Evolutionary conservation across 2,329 filamentous ascomycete genomes (phyloP), one percentile per base, ranked within the genome.

Genomic region (Helotiales sp.): DNA sequence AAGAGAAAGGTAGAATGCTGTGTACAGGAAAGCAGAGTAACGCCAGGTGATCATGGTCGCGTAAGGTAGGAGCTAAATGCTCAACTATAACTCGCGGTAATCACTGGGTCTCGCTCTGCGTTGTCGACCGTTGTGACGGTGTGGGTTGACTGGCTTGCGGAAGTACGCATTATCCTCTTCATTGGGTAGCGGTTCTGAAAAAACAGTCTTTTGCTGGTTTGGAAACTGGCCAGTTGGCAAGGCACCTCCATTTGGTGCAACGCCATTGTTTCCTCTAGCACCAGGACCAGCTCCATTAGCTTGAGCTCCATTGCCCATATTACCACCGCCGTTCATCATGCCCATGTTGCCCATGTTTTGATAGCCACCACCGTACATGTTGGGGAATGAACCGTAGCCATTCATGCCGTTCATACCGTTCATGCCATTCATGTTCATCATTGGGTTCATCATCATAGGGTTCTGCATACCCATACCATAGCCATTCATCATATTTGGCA

Each of bases 151-250:
- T 0, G 96, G 96, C 79, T 97, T 95, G 66, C 96, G 88, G 78
- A 98, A 96, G 80, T 99, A 99, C 6, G 96, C 92, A 68, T 93
- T 93, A 66, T 97, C 93, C 64, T 96, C 93, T 70, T 88, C 88
- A 66, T 86, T 89, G 1, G 85, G 85, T 67, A 83, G 81, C 13
- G 84, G 83, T 20, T 83, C 82, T 37, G 82, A 81, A 73, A 86
- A 78, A 32, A 77, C 60, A 0, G 75, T 77, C 70, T 77, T 78
- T 74, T 88, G 86, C 74, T 89, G 87, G 71, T 88, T 88, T 13
- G 84, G 81, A 69, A 88, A 88, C 30, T 74, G 71, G 54, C 70
- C 68, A 70, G 73, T 65, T 37, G 65, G 68, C 55, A 67, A 59
- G 15, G 66, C 64, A 24, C 73, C 72, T 57, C 61, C 63, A 47